Evolutionary conservation across 805 yeast genomes (phyloP), one percentile per base, ranked within the genome.

Genomic region (Sungouiozyma intestinalis): DNA sequence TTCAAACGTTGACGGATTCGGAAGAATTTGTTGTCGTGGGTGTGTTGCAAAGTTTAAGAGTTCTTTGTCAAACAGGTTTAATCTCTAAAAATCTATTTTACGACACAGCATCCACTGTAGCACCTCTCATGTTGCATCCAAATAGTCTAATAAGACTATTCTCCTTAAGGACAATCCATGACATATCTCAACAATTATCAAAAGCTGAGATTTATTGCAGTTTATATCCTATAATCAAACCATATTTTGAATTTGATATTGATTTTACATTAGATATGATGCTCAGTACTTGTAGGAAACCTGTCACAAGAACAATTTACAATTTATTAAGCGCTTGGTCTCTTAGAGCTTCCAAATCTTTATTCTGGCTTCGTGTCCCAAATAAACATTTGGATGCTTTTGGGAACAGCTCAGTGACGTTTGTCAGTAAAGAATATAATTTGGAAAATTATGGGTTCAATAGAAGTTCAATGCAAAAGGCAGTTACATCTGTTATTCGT

Each of bases 181-280:
- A 81, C 0, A 72, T 85, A 1, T 76, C 84, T 1, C 67, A 69
- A 2, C 77, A 76, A 50, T 59, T 87, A 19, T 69, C 81, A 11
- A 69, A 77, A 17, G 92, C 97, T 0, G 97, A 92, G 50, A 64
- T 76, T 9, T 85, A 81, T 51, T 90, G 97, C 53, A 71, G 86
- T 57, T 63, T 88, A 4, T 81, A 85, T 46, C 97, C 97, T 0
- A 68, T 85, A 31, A 72, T 92, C 9, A 71, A 85, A 45, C 81
- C 85, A 1, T 86, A 73, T 53, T 73, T 92, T 54, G 77, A 76
- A 31, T 81, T 85, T 55, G 97, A 90, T 50, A 72, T 88, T 1
- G 80, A 73, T 34, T 77, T 85, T 49, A 62, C 72, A 1, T 79
- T 87, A 76, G 74, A 78, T 14, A 68, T 77, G 2, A 60, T 90